These are phyloP conservation scores for Fragaria iinumae DNA, from an alignment of 306 rosid genomes.

Conservation along the genomic window DNA sequence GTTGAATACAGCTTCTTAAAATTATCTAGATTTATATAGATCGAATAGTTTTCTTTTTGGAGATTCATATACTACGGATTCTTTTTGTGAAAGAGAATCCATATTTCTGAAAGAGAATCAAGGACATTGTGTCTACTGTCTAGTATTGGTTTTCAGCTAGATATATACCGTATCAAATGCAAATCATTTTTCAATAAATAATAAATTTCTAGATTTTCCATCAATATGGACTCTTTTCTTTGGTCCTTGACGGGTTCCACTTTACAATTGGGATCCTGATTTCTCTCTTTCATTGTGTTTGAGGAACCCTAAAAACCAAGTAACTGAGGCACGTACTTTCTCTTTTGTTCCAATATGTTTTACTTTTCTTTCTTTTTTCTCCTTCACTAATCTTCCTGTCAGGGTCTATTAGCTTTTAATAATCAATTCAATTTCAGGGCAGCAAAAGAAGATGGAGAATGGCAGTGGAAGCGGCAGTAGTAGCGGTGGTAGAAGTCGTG, in stretches of 20 bases:
- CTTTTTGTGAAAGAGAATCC: too few species aligned
- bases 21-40: too few species aligned
- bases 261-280: background rate
- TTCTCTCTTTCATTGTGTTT: background rate
- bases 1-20: too few species aligned
- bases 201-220: background rate
- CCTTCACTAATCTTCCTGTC: background rate
- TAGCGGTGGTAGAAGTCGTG: background rate
- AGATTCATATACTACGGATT: too few species aligned
- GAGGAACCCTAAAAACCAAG: slow-evolving; percentile 2
- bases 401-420: background rate
- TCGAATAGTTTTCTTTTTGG: too few species aligned
- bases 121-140: background rate
- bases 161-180: background rate
- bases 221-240: background rate
- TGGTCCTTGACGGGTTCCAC: background rate
- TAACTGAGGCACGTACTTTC: background rate
- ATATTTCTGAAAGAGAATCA: too few species aligned
- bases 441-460: slow-evolving; percentile 9
- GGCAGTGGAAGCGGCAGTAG: background rate
- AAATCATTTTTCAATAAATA: too few species aligned
- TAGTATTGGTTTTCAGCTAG: background rate
- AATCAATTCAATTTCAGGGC: background rate
- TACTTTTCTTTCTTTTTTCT: background rate
- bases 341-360: background rate